Base-by-base conservation (phyloP, 306 rosid species). In the Prunus fruticosa region DNA sequence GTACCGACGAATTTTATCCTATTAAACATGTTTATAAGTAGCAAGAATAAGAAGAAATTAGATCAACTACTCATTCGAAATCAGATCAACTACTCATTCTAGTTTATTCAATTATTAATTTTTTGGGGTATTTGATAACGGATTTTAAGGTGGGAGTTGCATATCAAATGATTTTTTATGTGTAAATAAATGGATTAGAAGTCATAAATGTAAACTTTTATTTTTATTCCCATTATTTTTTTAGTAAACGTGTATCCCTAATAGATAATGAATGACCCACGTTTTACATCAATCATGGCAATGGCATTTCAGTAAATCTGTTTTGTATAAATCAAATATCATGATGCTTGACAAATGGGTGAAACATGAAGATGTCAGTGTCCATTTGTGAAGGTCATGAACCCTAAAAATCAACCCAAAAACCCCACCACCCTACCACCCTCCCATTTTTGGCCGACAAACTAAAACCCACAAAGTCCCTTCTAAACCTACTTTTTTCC, bases 401-500 rank as follows among this genome's bases (percentile, higher is more conserved):
- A 25, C 23, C 75, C 46, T 20, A 11, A 7, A 71, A 52, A 2
- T 38, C 76, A 38, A 15, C 38, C 23, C 22, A 14, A 43, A 71
- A 32, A 13, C 65, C 65, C 65, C n/a, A 72, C 76, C 52, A 72
- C 22, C 32, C 52, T 8, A 38, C 30, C 30, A 28, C 41, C 41
- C 41, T 34, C 41, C 41, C 76, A 19, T n/a, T 20, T 56, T 56
- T 41, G 67, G 54, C 67, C 76, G 76, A 72, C 76, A 57, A 60
- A 57, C 27, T 15, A 19, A 72, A 72, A 20, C 53, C 53, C 32
- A 20, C 2, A 27, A 32, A 60, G 67, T 30, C 67, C 64, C n/a
- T 71, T 71, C 64, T 12, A 72, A 72, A 8, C 53, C 76, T 22
- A 56, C 66, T 20, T 71, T 69, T 49, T 15, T 18, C 30, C 63